A percentile compares a stretch with the other conserved stretches of the same genome.
Evolutionary conservation across 305 asterid species (phyloP).

Genomic region (Solanum hybrid): DNA sequence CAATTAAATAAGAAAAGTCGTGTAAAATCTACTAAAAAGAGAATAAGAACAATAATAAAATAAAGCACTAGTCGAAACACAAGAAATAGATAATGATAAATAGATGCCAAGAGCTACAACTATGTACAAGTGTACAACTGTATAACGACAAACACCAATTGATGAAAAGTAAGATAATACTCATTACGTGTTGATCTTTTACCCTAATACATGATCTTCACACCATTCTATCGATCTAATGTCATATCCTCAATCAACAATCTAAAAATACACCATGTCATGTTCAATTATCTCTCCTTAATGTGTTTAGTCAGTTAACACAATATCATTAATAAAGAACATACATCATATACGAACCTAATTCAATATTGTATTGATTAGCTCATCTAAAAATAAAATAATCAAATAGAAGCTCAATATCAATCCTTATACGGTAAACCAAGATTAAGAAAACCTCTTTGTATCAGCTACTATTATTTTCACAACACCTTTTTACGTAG

Average conservation of each 20-base stretch:
- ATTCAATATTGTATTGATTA: neutral
- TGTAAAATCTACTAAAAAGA: neutral
- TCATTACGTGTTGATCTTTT: rapidly evolving
- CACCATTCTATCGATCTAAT: rapidly evolving
- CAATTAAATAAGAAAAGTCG: too few species aligned
- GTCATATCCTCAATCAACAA: neutral
- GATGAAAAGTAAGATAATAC: too few species aligned
- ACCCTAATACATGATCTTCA: rapidly evolving
- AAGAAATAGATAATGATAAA: neutral
- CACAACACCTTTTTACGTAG: neutral
- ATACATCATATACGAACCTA: too few species aligned
- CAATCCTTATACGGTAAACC: neutral
- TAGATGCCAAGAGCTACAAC: neutral
- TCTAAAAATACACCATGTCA: too few species aligned
- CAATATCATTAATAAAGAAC: neutral
- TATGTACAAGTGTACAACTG: rapidly evolving
- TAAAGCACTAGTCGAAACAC: neutral
- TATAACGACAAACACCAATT: too few species aligned
- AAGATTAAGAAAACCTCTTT: neutral
- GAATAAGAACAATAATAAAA: too few species aligned
- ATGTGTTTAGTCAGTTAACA: rapidly evolving
- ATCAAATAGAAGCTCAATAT: neutral
- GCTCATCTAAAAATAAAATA: too few species aligned
- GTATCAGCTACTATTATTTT: neutral
- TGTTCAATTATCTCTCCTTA: rapidly evolving